Percentiles rank a stretch among this genome's conserved stretches.
Evolutionary conservation across 2,329 filamentous ascomycete species (phyloP).

Genomic region (Berkeleyomyces rouxiae): DNA sequence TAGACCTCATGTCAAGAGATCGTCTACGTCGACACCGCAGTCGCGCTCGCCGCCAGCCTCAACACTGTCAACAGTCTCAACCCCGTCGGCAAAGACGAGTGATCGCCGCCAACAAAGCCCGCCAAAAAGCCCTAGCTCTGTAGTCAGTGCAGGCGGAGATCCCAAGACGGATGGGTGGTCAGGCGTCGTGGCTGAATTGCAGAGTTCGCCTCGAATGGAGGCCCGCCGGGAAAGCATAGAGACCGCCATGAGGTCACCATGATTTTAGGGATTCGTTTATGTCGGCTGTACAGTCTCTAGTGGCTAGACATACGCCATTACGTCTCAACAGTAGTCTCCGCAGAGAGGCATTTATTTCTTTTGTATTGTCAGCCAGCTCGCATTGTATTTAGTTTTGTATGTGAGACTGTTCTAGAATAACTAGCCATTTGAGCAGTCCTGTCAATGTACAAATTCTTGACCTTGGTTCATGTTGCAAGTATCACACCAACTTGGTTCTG

Average conservation of each 20-base stretch:
- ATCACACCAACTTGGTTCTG: neutral
- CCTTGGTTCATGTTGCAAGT: neutral
- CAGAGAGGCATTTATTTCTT: neutral
- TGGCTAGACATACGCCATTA: neutral
- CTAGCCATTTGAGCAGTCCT: neutral
- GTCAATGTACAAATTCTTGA: neutral
- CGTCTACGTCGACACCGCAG: neutral
- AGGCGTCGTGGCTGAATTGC: slow-evolving; percentile 45
- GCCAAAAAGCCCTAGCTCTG: slow-evolving; percentile 5
- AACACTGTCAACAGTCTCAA: neutral
- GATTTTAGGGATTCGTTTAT: neutral
- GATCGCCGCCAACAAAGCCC: neutral
- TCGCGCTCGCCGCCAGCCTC: slow-evolving; percentile 3
- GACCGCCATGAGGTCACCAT: slow-evolving; percentile 27
- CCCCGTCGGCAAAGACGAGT: neutral
- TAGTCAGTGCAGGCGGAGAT: slow-evolving; percentile 17
- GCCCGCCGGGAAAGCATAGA: slow-evolving; percentile 36
- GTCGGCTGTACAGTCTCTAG: neutral
- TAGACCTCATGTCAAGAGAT: neutral
- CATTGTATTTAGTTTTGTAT: no score
- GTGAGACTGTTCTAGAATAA: no score
- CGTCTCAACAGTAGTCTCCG: neutral
- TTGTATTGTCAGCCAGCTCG: neutral
- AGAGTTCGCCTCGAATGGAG: slow-evolving; percentile 42
- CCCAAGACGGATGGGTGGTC: slow-evolving; percentile 33